A percentile compares a stretch with the other conserved stretches of the same genome.
phyloP scores from a whole-genome alignment of 75 land plant genomes.

The Picea sitchensis region DNA sequence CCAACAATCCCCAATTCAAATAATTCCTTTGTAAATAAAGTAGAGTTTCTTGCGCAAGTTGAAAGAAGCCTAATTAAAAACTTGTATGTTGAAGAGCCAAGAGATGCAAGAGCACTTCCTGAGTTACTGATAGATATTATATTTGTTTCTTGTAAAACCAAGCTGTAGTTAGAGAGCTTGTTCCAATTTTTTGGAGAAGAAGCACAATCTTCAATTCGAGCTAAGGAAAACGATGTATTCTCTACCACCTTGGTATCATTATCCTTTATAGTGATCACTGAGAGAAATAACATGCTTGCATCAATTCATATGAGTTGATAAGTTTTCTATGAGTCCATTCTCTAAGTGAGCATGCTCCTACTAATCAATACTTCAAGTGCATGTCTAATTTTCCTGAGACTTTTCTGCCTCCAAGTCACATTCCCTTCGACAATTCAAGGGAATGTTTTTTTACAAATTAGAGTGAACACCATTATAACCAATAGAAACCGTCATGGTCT shows the following conservation, averaged over 20 bases:
- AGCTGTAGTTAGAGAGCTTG: conserved; percentile 35
- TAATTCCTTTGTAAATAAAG: conserved; percentile 38
- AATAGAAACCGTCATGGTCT: background rate
- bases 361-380: background rate
- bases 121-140: conserved; percentile 31
- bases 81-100: conserved; percentile 45
- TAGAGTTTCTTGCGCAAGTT: conserved; percentile 50
- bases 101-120: conserved; percentile 18
- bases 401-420: background rate
- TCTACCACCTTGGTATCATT: no score
- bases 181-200: no score
- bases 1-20: conserved; percentile 53
- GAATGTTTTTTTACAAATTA: background rate
- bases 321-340: background rate
- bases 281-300: background rate
- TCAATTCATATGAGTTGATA: background rate
- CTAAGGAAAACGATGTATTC: no score
- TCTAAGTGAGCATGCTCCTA: background rate
- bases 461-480: background rate
- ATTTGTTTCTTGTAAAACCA: conserved; percentile 37
- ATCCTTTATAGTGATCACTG: background rate
- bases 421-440: background rate
- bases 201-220: no score
- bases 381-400: background rate
- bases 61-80: conserved; percentile 50